A percentile compares a stretch with the other conserved stretches of the same genome.
phyloP scores from a whole-genome alignment of 805 yeast species.

The Myxozyma neglecta region DNA sequence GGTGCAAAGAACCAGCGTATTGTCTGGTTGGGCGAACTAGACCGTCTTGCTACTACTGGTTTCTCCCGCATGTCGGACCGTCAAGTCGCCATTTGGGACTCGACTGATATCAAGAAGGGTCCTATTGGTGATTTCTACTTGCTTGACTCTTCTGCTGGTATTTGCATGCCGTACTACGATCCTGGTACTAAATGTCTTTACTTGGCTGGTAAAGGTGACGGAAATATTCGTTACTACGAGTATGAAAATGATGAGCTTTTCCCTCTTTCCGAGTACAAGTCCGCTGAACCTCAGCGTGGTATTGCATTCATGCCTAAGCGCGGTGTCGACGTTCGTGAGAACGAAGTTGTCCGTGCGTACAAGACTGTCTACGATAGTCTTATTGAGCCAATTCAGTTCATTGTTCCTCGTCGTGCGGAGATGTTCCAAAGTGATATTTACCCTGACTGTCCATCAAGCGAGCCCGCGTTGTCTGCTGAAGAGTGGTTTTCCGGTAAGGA shows the following conservation, averaged over 20 bases:
- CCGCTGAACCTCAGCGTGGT: conserved; percentile 94
- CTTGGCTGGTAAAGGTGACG: conserved; percentile 90
- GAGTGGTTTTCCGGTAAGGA: conserved; percentile 81
- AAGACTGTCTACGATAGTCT: conserved; percentile 83
- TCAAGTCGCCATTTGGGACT: conserved; percentile 93
- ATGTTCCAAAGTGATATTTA: conserved; percentile 89
- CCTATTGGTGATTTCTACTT: conserved; percentile 86
- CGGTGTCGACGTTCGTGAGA: conserved; percentile 72
- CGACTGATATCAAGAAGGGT: conserved; percentile 68
- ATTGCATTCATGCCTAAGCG: conserved; percentile 87
- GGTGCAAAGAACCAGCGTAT: conserved; percentile 92
- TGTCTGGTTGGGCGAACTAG: conserved; percentile 84
- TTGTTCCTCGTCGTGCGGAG: conserved; percentile 91
- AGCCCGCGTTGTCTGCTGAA: conserved; percentile 73
- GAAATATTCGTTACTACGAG: conserved; percentile 92
- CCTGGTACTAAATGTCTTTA: conserved; percentile 75
- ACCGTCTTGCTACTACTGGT: conserved; percentile 89
- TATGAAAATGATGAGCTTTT: conserved; percentile 72
- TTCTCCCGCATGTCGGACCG: conserved; percentile 91
- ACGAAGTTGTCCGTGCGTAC: conserved; percentile 78
- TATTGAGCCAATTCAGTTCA: conserved; percentile 88
- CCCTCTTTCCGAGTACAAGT: conserved; percentile 84
- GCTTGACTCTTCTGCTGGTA: conserved; percentile 89
- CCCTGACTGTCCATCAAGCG: conserved; percentile 82
- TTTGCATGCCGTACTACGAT: conserved; percentile 88